Conservation (phyloP, 2,329 filamentous ascomycete genomes). For the Claviceps purpurea region DNA sequence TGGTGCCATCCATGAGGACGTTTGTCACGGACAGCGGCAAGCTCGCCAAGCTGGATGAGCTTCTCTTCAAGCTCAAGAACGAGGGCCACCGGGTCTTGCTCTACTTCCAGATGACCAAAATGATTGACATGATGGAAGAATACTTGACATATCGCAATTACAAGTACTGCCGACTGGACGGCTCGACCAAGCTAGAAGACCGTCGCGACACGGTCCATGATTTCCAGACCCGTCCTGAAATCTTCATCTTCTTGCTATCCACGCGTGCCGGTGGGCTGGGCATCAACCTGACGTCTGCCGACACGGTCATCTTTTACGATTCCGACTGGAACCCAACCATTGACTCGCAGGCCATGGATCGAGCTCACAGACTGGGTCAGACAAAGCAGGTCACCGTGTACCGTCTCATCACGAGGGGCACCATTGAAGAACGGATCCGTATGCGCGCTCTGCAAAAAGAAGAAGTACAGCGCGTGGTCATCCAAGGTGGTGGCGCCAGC, state of each 20-base stretch:
- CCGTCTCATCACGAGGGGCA: conserved; percentile 88
- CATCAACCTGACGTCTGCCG: conserved; percentile 92
- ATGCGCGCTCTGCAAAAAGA: conserved; percentile 97
- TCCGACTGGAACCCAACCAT: conserved; percentile 99
- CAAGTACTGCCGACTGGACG: conserved; percentile 94
- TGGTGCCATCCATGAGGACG: conserved; percentile 88
- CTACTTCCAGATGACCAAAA: conserved; percentile 99
- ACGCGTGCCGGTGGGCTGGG: conserved; percentile 94
- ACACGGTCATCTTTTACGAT: conserved; percentile 99
- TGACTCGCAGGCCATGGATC: conserved; percentile 97
- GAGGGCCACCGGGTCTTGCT: conserved; percentile 85
- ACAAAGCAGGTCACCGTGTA: conserved; percentile 95
- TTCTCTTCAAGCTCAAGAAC: conserved; percentile 82
- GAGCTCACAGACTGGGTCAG: conserved; percentile 92
- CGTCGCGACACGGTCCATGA: conserved; percentile 90
- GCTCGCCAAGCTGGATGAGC: conserved; percentile 75
- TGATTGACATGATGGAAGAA: conserved; percentile 99
- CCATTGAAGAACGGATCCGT: conserved; percentile 94
- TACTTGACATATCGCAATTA: conserved; percentile 98
- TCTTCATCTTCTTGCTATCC: conserved; percentile 93
- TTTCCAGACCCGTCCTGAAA: conserved; percentile 87
- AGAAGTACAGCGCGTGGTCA: conserved; percentile 94
- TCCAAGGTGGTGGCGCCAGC: conserved; percentile 76
- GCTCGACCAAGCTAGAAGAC: conserved; percentile 94
- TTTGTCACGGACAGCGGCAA: conserved; percentile 98